Evolutionary conservation across 2,329 filamentous ascomycete species (phyloP).

Genomic region (Didymella exigua): DNA sequence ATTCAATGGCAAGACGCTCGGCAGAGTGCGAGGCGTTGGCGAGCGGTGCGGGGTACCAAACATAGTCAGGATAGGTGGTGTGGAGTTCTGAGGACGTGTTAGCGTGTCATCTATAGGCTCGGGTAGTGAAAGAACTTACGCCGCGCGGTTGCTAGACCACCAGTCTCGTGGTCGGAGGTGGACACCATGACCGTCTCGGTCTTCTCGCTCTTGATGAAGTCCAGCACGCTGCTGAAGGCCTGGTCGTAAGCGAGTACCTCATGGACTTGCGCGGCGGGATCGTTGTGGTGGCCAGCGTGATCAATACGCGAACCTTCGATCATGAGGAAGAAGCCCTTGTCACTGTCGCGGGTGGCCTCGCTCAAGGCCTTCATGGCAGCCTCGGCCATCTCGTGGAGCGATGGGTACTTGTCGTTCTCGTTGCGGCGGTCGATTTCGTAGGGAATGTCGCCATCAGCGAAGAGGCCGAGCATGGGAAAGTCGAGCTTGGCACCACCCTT

Average conservation of each 20-base stretch:
- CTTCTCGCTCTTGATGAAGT: constrained; percentile 78
- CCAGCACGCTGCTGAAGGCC: constrained; percentile 79
- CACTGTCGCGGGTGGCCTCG: constrained; percentile 78
- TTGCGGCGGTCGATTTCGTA: constrained; percentile 90
- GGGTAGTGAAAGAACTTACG: constrained; percentile 57
- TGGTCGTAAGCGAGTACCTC: constrained; percentile 96
- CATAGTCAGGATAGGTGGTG: constrained; percentile 67
- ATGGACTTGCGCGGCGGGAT: constrained; percentile 64
- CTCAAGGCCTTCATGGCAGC: constrained; percentile 81
- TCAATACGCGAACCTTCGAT: constrained; percentile 97
- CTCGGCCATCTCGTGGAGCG: constrained; percentile 86
- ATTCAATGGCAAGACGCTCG: constrained; percentile 69
- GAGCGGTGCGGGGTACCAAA: constrained; percentile 83
- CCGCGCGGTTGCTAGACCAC: constrained; percentile 80
- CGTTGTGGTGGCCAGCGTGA: constrained; percentile 76
- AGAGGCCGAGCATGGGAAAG: constrained; percentile 85
- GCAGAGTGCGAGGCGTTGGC: constrained; percentile 78
- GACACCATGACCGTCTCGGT: constrained; percentile 81
- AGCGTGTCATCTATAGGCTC: constrained; percentile 4
- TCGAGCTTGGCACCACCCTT: constrained; percentile 68
- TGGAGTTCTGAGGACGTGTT: constrained; percentile 58
- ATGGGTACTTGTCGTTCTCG: constrained; percentile 81
- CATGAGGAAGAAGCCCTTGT: constrained; percentile 98
- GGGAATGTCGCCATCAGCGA: constrained; percentile 81
- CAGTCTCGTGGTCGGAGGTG: constrained; percentile 96